phyloP scores from a whole-genome alignment of 2,329 filamentous ascomycete species.

The Claviceps maximensis region DNA sequence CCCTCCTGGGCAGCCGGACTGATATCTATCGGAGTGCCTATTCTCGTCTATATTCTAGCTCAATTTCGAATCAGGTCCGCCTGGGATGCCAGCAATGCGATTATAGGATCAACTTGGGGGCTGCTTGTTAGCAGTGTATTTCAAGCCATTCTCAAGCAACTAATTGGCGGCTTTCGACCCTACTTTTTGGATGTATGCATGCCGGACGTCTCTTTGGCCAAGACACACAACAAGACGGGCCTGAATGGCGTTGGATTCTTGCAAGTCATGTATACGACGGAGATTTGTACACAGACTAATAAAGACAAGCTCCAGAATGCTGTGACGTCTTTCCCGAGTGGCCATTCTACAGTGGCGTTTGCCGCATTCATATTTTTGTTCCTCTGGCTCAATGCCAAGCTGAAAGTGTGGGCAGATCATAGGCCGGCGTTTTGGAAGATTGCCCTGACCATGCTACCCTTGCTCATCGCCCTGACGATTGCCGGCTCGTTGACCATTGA shows the following conservation, averaged over 20 bases:
- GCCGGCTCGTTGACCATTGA: constrained; percentile 50
- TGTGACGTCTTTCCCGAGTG: constrained; percentile 54
- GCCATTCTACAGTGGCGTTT: constrained; percentile 52
- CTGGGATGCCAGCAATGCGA: constrained; percentile 49
- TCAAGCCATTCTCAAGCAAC: constrained; percentile 52
- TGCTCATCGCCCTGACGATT: constrained; percentile 47
- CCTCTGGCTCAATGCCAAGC: constrained; percentile 58
- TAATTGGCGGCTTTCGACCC: constrained; percentile 50
- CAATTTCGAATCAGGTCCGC: constrained; percentile 44
- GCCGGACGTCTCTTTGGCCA: constrained; percentile 34
- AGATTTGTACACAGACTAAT: constrained; percentile 45
- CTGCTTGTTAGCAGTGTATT: constrained; percentile 47
- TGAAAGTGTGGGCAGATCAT: constrained; percentile 56
- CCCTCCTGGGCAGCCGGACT: constrained; percentile 45
- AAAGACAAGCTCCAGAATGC: constrained; percentile 42
- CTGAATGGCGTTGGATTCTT: constrained; percentile 37
- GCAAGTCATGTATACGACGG: constrained; percentile 49
- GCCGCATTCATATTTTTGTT: constrained; percentile 51
- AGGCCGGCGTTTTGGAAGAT: constrained; percentile 57
- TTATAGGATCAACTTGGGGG: constrained; percentile 47
- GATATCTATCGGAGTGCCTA: constrained; percentile 43
- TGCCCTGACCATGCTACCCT: constrained; percentile 40
- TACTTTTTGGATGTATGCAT: constrained; percentile 53
- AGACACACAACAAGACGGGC: constrained; percentile 26
- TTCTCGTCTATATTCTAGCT: constrained; percentile 40